Evolutionary conservation across 768 basidiomycete species (phyloP).

Genomic region (Coprinopsis cinerea): DNA sequence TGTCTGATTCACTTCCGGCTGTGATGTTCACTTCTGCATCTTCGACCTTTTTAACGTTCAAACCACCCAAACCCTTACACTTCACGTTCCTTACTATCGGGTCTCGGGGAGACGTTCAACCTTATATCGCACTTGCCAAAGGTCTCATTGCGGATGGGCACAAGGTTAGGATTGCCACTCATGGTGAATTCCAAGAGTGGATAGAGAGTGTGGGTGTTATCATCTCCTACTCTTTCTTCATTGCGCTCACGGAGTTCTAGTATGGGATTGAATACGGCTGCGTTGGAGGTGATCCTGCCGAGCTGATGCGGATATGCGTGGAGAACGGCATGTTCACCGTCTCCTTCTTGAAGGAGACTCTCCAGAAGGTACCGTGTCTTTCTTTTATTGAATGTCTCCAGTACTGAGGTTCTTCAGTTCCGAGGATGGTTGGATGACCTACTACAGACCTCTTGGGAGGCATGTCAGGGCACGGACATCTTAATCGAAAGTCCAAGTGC

Average conservation of each 20-base stretch:
- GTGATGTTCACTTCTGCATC: conserved; percentile 97
- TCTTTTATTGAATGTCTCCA: conserved; percentile 5
- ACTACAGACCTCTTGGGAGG: conserved; percentile 91
- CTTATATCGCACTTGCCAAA: conserved; percentile 93
- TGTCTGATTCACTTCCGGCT: conserved; percentile 73
- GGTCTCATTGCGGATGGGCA: conserved; percentile 90
- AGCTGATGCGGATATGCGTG: conserved; percentile 95
- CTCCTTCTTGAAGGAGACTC: conserved; percentile 85
- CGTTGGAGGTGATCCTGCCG: conserved; percentile 96
- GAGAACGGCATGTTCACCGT: conserved; percentile 98
- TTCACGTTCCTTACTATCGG: conserved; percentile 97
- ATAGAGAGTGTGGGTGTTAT: conserved; percentile 73
- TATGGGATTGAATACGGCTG: conserved; percentile 94
- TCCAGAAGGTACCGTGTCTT: conserved; percentile 59
- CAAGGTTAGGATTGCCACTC: conserved; percentile 84
- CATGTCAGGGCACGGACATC: conserved; percentile 91
- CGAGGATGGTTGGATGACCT: conserved; percentile 98
- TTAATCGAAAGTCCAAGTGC: conserved; percentile 94
- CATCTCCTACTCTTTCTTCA: conserved; percentile 5
- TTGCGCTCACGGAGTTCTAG: conserved; percentile 30
- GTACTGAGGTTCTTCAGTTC: conserved; percentile 54
- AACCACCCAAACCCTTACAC: conserved; percentile 75
- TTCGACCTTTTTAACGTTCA: conserved; percentile 95
- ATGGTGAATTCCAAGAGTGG: conserved; percentile 94
- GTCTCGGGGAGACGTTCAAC: conserved; percentile 95